Conservation (phyloP, 441 rosid genomes). For the Populus hybrid region DNA sequence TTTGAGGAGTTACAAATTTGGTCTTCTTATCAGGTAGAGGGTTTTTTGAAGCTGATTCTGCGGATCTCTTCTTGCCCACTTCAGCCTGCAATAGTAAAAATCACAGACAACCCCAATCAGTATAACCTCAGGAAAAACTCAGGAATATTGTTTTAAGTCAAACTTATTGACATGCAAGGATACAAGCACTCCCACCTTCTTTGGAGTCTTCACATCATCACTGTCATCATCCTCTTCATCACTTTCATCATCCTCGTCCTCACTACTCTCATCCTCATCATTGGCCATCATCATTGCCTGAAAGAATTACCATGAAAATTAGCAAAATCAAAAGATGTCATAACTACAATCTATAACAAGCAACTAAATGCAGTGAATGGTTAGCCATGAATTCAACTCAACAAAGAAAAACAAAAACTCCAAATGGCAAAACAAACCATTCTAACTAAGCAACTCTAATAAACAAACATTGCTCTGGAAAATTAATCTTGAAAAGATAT, state of each 20-base stretch:
- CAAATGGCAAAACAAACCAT: background rate
- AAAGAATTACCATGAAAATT: background rate
- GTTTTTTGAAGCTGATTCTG: slow-evolving; percentile 42
- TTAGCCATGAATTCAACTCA: background rate
- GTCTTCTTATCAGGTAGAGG: slow-evolving; percentile 58
- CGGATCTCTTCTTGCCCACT: slow-evolving; percentile 61
- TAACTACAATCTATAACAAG: background rate
- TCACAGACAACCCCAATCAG: background rate
- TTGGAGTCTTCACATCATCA: slow-evolving; percentile 36
- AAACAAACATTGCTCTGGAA: background rate
- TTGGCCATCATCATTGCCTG: slow-evolving; percentile 26
- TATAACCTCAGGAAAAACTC: background rate
- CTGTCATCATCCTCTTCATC: slow-evolving; percentile 23
- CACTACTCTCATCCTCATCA: slow-evolving; percentile 35
- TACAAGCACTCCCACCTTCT: slow-evolving; percentile 29
- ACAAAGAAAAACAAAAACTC: background rate
- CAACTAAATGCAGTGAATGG: background rate
- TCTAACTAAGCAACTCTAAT: background rate
- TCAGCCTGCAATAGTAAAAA: slow-evolving; percentile 37
- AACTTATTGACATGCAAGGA: background rate
- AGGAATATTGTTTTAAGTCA: background rate
- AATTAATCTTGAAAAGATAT: background rate
- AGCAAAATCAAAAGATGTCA: background rate
- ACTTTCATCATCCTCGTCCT: slow-evolving; percentile 39
- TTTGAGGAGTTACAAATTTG: slow-evolving; percentile 60